Evolutionary conservation across 2,329 filamentous ascomycete species (phyloP), one percentile per base, ranked within the genome.

Genomic region (Fonsecaea pedrosoi): DNA sequence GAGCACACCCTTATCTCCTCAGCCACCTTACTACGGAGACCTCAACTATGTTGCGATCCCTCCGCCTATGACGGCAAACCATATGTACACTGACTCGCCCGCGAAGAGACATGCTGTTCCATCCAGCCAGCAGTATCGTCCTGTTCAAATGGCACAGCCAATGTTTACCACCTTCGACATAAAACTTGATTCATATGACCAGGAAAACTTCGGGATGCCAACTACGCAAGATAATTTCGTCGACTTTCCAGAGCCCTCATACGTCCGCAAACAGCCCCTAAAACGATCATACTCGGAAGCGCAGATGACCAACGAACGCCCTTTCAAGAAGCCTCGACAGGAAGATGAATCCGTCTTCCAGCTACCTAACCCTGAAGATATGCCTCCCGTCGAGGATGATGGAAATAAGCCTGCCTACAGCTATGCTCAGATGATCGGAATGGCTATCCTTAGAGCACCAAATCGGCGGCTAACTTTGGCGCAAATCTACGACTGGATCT

Each of bases 401-500:
- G 94, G 94, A 73, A 84, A 84, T 63, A 98, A 99, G 78, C 95
- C 95, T 5, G 86, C 89, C 4, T 92, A 94, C 79, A 98, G 94
- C 81, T 99, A 99, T 77, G 94, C 95, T 21, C 91, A 91, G 73
- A 85, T 99, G 73, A 98, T 98, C 71, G 95, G 92, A 76, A 97
- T 97, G 94, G 93, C 95, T 60, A 97, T 99, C 73, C 84, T 98
- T 25, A 89, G 94, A 69, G 92, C 95, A 4, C 90, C 91, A 12
- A 88, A 90, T 68, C 89, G 93, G 67, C 90, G 92, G 60, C 84
- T 98, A 69, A 98, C 95, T 0, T 85, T 99, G 18, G 89, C 93
- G 32, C 93, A 97, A 78, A 99, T 99, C 73, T 99, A 98, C 85
- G 97, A 96, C 77, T 99, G 95, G 94, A 98, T 99, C 74, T 96